phyloP scores from a whole-genome alignment of 2,329 filamentous ascomycete species.

The Cordyceps tenuipes region DNA sequence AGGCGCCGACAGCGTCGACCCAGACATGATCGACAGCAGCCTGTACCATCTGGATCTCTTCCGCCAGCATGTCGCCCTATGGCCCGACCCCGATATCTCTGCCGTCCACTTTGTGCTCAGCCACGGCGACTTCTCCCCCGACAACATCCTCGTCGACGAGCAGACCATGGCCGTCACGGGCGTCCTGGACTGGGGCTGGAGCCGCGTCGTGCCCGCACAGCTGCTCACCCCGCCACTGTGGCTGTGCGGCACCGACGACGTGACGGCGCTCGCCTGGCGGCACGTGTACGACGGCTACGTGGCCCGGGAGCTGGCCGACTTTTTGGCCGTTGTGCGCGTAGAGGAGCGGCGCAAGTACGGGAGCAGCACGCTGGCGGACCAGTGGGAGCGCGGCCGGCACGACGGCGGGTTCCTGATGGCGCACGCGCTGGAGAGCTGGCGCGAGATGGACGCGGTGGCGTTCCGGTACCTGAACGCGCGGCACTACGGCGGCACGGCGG shows the following conservation, averaged over 20 bases:
- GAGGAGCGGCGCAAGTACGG: background rate
- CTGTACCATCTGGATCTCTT: slow-evolving; percentile 20
- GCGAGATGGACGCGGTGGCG: slow-evolving; percentile 9
- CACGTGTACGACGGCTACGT: slow-evolving; percentile 6
- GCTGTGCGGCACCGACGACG: background rate
- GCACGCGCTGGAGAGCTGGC: slow-evolving; percentile 10
- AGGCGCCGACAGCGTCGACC: slow-evolving; percentile 14
- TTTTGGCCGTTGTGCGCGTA: background rate
- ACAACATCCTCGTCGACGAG: slow-evolving; percentile 17
- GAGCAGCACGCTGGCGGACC: background rate
- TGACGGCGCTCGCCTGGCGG: background rate
- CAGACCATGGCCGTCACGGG: slow-evolving; percentile 8
- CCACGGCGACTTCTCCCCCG: slow-evolving; percentile 19
- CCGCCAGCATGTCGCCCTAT: slow-evolving; percentile 10
- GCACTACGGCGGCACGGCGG: slow-evolving; percentile 4
- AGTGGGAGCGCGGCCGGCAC: slow-evolving; percentile 10
- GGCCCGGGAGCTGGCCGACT: background rate
- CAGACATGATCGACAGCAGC: slow-evolving; percentile 15
- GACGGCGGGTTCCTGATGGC: slow-evolving; percentile 9
- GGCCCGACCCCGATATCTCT: slow-evolving; percentile 9
- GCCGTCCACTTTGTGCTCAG: slow-evolving; percentile 18
- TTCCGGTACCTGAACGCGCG: slow-evolving; percentile 20
- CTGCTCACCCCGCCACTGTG: slow-evolving; percentile 15
- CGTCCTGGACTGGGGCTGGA: slow-evolving; percentile 18
- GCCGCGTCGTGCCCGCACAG: slow-evolving; percentile 15